phyloP scores from a whole-genome alignment of 352 stramenopile genomes.

The Aphanomyces cochlioides region DNA sequence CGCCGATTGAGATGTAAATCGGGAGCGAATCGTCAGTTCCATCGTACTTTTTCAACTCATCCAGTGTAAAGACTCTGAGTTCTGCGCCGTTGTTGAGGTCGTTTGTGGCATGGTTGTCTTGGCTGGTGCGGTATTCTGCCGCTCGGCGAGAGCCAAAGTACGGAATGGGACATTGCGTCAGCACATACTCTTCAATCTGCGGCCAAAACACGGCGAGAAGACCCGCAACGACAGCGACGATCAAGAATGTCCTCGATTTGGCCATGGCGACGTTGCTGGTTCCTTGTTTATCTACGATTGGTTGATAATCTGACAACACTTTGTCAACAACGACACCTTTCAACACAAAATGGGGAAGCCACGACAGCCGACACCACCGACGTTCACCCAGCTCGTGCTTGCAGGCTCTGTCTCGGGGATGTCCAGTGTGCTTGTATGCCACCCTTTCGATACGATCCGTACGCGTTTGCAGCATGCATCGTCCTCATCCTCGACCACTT shows the following conservation, averaged over 20 bases:
- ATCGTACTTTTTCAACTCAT: slow-evolving; percentile 67
- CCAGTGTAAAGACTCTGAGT: slow-evolving; percentile 52
- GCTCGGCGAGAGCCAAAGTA: slow-evolving; percentile 50
- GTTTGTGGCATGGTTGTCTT: too few relatives aligned
- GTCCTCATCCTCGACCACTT: slow-evolving; percentile 51
- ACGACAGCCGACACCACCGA: slow-evolving; percentile 36
- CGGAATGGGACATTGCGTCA: slow-evolving; percentile 43
- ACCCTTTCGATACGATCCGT: slow-evolving; percentile 83
- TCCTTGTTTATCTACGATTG: slow-evolving; percentile 7
- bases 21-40: slow-evolving; percentile 56
- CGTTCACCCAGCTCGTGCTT: slow-evolving; percentile 61
- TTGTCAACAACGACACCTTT: background rate
- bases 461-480: slow-evolving; percentile 79
- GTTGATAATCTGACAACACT: background rate
- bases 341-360: background rate
- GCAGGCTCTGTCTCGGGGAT: slow-evolving; percentile 79
- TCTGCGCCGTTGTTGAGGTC: slow-evolving; percentile 16
- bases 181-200: slow-evolving; percentile 64
- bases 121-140: background rate
- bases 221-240: slow-evolving; percentile 14
- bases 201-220: slow-evolving; percentile 65
- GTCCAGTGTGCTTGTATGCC: slow-evolving; percentile 74
- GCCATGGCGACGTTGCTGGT: slow-evolving; percentile 10
- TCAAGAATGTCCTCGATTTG: slow-evolving; percentile 8
- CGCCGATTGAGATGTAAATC: slow-evolving; percentile 64